These are phyloP conservation scores for Colletotrichum sansevieriae DNA, from an alignment of 2,329 filamentous ascomycete genomes.

Conservation along the genomic window DNA sequence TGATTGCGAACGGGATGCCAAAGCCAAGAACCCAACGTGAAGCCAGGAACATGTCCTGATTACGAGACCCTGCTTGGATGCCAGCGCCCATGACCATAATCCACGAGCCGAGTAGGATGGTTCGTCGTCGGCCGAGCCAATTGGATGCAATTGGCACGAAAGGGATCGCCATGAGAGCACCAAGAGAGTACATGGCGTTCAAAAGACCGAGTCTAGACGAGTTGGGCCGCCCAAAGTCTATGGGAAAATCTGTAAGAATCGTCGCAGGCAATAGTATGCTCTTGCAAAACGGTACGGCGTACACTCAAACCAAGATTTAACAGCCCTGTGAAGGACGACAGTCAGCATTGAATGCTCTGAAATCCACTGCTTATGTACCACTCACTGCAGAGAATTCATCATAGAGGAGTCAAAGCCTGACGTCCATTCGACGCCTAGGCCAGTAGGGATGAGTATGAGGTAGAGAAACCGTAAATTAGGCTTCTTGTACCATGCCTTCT, in stretches of 20 bases:
- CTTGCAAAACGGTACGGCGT: neutral
- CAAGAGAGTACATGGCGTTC: constrained; percentile 61
- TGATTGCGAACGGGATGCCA: constrained; percentile 65
- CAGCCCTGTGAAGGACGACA: constrained; percentile 43
- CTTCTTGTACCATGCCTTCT: constrained; percentile 55
- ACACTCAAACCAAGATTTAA: constrained; percentile 55
- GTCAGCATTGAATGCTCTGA: too few species aligned
- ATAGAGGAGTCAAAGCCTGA: constrained; percentile 58
- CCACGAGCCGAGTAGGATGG: constrained; percentile 48
- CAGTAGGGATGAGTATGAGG: constrained; percentile 55
- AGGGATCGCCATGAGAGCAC: constrained; percentile 54
- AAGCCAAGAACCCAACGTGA: constrained; percentile 67
- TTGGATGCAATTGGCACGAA: constrained; percentile 51
- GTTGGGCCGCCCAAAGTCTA: constrained; percentile 57
- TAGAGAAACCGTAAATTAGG: constrained; percentile 55
- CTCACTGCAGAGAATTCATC: constrained; percentile 56
- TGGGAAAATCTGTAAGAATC: neutral
- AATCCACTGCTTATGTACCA: too few species aligned
- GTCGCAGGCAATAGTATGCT: neutral
- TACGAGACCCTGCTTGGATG: constrained; percentile 51
- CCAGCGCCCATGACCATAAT: constrained; percentile 51
- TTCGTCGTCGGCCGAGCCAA: constrained; percentile 48
- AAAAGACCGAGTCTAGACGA: constrained; percentile 51
- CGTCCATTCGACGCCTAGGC: constrained; percentile 59
- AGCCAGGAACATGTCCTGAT: constrained; percentile 63